Evolutionary conservation across 2,329 filamentous ascomycete species (phyloP).

Genomic region (Cadophora gregata): DNA sequence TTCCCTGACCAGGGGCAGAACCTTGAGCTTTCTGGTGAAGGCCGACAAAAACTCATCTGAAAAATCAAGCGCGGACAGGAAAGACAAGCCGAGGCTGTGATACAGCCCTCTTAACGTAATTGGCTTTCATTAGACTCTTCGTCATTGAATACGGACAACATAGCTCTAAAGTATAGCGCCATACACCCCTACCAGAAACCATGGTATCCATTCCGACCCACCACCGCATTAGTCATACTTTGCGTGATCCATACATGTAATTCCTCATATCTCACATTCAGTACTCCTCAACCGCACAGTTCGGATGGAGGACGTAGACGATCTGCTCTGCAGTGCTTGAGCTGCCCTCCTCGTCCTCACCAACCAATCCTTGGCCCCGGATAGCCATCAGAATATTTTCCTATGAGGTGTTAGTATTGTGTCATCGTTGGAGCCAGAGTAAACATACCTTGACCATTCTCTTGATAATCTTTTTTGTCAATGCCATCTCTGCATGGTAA

Average conservation of each 20-base stretch:
- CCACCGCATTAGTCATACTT: conserved; percentile 19
- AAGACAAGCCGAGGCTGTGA: background rate
- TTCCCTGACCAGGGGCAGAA: no score
- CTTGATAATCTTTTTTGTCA: conserved; percentile 87
- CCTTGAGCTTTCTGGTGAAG: no score
- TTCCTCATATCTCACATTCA: conserved; percentile 24
- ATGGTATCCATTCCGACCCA: conserved; percentile 28
- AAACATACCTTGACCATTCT: conserved; percentile 88
- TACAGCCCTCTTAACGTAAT: background rate
- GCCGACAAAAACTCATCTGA: background rate
- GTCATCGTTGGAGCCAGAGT: background rate
- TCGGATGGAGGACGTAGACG: conserved; percentile 92
- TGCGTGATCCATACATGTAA: conserved; percentile 24
- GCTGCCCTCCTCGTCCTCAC: conserved; percentile 52
- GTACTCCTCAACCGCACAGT: conserved; percentile 77
- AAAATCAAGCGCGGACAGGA: no score
- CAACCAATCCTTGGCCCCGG: conserved; percentile 63
- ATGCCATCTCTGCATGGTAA: conserved; percentile 72
- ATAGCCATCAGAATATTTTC: conserved; percentile 90
- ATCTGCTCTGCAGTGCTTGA: conserved; percentile 55
- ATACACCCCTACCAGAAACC: conserved; percentile 19
- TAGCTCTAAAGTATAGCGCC: conserved; percentile 21
- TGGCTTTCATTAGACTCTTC: conserved; percentile 19
- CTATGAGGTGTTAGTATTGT: conserved; percentile 62
- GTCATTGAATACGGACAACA: conserved; percentile 14